A percentile compares a stretch with the other conserved stretches of the same genome.
phyloP scores from a whole-genome alignment of 306 rosid genomes.

The Vachellia collinsii region DNA sequence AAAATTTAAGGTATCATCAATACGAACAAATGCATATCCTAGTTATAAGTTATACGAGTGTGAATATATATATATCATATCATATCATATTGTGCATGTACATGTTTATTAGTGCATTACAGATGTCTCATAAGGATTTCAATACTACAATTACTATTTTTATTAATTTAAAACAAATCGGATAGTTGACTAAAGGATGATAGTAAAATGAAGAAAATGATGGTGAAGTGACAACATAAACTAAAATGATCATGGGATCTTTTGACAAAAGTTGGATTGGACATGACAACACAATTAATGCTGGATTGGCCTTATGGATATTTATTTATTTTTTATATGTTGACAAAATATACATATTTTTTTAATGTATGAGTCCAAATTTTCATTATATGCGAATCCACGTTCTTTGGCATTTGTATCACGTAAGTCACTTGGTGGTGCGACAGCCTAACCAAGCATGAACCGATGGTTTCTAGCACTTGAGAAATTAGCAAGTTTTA shows the following conservation, averaged over 20 bases:
- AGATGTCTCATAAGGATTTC: no score
- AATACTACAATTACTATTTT: no score
- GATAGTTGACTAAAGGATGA: slow-evolving; percentile 17
- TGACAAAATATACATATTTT: not conserved
- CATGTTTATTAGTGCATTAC: no score
- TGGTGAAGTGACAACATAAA: slow-evolving; percentile 34
- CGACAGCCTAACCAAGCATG: slow-evolving; percentile 29
- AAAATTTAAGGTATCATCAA: no score
- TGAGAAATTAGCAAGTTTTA: slow-evolving; percentile 26
- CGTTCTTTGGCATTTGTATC: slow-evolving; percentile 36
- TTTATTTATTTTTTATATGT: not conserved
- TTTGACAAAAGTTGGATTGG: slow-evolving; percentile 39
- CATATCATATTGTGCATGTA: no score
- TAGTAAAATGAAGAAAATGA: slow-evolving; percentile 4
- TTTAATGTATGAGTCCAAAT: not conserved
- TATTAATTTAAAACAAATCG: not conserved
- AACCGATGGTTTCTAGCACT: slow-evolving; percentile 27
- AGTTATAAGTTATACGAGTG: no score
- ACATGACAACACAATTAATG: slow-evolving; percentile 45
- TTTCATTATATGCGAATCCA: slow-evolving; percentile 43
- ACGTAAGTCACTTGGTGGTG: slow-evolving; percentile 25
- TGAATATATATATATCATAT: no score
- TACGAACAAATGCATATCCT: no score
- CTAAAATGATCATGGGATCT: slow-evolving; percentile 32
- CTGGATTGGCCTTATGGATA: slow-evolving; percentile 1